Conservation (phyloP, 1,284 basidiomycete species). For the Fomitopsis betulina region DNA sequence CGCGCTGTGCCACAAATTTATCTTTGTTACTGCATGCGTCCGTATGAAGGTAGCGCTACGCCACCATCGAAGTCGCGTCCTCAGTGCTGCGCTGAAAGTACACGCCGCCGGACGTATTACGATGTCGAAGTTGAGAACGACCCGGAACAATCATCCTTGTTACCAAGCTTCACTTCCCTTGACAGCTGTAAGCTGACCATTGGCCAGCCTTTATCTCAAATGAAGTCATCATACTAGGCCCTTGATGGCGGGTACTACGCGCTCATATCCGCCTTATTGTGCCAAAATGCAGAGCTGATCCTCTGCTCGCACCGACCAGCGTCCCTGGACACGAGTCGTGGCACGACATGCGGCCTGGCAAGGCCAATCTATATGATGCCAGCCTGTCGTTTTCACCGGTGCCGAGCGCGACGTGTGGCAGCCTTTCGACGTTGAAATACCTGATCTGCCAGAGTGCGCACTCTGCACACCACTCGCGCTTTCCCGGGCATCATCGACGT, state of each 20-base stretch:
- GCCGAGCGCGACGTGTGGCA: background rate
- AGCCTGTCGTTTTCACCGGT: background rate
- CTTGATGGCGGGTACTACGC: constrained; percentile 8
- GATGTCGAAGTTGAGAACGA: background rate
- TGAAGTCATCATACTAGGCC: constrained; percentile 3
- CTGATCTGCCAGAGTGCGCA: background rate
- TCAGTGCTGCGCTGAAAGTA: background rate
- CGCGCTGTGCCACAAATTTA: background rate
- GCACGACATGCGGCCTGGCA: background rate
- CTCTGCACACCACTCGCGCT: background rate
- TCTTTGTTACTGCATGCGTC: too few species aligned
- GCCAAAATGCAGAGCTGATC: constrained; percentile 2
- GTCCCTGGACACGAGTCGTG: background rate
- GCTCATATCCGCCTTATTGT: constrained; percentile 7
- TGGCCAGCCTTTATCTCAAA: constrained; percentile 11
- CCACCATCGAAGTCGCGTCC: background rate
- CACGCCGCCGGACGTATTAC: constrained; percentile 4
- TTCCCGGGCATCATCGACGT: background rate
- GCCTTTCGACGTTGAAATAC: background rate
- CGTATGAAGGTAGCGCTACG: background rate
- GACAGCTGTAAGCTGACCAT: constrained; percentile 17
- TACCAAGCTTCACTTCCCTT: constrained; percentile 15
- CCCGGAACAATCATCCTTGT: constrained; percentile 7
- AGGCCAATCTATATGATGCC: background rate
- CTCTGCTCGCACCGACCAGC: background rate